Evolutionary conservation across 2,329 filamentous ascomycete species (phyloP), one percentile per base, ranked within the genome.

Genomic region (Exophiala oligosperma): DNA sequence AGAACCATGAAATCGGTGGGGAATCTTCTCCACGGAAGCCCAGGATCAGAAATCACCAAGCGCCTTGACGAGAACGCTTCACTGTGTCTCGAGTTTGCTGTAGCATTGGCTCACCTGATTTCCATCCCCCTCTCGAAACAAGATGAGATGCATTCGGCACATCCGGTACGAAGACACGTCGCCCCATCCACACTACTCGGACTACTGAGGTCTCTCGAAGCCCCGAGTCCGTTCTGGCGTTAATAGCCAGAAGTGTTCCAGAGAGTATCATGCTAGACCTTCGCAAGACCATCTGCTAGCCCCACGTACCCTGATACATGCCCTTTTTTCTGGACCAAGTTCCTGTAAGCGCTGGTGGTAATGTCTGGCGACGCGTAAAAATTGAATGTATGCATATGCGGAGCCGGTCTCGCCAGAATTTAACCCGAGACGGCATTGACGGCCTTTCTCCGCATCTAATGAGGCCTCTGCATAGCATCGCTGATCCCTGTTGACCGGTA

Each of bases 391-490:
- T 35, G 52, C 52, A 48, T 26, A 44, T 55, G 56, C 49, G 59
- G 59, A 56, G 56, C n/a, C 47, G 17, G 52, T 8, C 50, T 56
- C 56, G 47, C 49, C 37, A 32, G 29, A 50, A 48, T n/a, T 52
- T 61, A 41, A 54, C 38, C 57, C 53, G 60, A 62, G 26, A 32
- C 11, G 21, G 14, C 11, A 21, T 40, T 21, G 52, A 48, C 54
- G 60, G 60, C 23, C 46, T 49, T 52, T 57, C 53, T 60, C 57
- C 57, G 56, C 51, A 60, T 49, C 48, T 53, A 43, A 40, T 50
- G 23, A 56, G 46, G 37, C 8, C n/a, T 40, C 35, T 32, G 32
- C 51, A 46, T 50, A 9, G 52, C 28, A 26, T 49, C 52, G 53
- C 53, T 35, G 53, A 26, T 21, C 40, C 41, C 17, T 29, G 17